A percentile compares a stretch with the other conserved stretches of the same genome.
Conservation (phyloP, 148 eudicot species). For the Chenopodium formosanum region DNA sequence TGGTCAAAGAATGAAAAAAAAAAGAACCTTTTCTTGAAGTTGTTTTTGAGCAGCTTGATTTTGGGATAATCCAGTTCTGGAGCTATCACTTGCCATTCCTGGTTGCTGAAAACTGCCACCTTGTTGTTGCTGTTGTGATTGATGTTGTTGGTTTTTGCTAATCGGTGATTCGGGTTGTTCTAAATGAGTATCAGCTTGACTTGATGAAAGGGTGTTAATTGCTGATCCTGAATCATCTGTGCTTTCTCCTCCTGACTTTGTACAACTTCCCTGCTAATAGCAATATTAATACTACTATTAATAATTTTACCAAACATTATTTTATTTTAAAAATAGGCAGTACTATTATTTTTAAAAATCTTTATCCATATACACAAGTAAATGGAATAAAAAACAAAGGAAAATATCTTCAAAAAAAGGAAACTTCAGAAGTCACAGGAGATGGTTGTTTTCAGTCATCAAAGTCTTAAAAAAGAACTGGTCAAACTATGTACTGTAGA, state of each 20-base stretch:
- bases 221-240: slow-evolving; percentile 87
- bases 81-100: slow-evolving; percentile 50
- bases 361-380: slow-evolving; percentile 24
- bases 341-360: background rate
- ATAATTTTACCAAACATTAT: background rate
- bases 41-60: slow-evolving; percentile 48
- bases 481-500: slow-evolving; percentile 37
- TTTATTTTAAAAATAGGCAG: slow-evolving; percentile 15
- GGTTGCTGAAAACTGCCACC: slow-evolving; percentile 20
- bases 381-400: background rate
- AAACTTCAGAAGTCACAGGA: slow-evolving; percentile 24
- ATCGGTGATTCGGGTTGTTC: slow-evolving; percentile 68
- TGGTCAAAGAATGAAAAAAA: background rate
- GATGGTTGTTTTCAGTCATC: slow-evolving; percentile 29
- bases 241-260: slow-evolving; percentile 61
- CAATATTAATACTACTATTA: too few species aligned
- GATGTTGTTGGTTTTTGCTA: slow-evolving; percentile 42
- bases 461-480: slow-evolving; percentile 32
- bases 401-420: slow-evolving; percentile 12
- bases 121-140: slow-evolving; percentile 24
- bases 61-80: slow-evolving; percentile 44
- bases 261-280: slow-evolving; percentile 57
- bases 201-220: slow-evolving; percentile 57
- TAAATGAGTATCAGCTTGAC: slow-evolving; percentile 48
- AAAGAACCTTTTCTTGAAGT: slow-evolving; percentile 58